Evolutionary conservation across 352 stramenopile genomes (phyloP), one percentile per base, ranked within the genome.

Genomic region (Elongisporangium prolatum): DNA sequence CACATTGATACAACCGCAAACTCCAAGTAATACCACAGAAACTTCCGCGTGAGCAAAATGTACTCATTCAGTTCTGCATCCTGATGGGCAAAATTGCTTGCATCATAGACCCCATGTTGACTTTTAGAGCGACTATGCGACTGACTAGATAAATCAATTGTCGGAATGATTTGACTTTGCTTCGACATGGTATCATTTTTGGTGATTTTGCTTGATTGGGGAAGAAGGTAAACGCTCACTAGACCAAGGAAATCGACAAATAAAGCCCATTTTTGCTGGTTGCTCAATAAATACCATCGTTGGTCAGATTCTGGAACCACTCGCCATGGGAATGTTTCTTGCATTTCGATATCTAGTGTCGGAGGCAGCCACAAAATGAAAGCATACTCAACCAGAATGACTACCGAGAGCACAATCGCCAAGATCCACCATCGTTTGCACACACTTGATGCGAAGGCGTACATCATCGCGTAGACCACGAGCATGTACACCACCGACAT

Each of bases 401-500:
- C 68, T 10, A 76, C 37, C 2, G 84, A 88, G 1, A 95, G 68
- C 11, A 88, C 53, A 28, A 67, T 65, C 2, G 67, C 83, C 8
- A 93, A 40, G 17, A 81, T 50, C 63, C 78, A 84, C 75, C 79
- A 91, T 5, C 74, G 61, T 48, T 61, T 64, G 44, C 74, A 89
- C 8, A 92, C 73, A 0, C 64, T 86, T 5, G 72, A 50, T n/a
- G 80, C 64, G 5, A 54, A 54, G 4, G 86, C 81, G 50, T 89
- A 88, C 82, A 92, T 93, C 62, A 93, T 83, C n/a, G 49, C 64
- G 59, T 86, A 87, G n/a, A 95, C 80, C 14, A 91, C 66, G 7
- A 89, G n/a, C 59, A 95, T 78, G 63, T 92, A 93, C 37, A 80
- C 38, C 25, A 93, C 71, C 14, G 86, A 87, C 37, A 93, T 74